Percentiles rank a stretch among this genome's conserved stretches.
These are phyloP conservation scores for Galeopsis tetrahit DNA, from an alignment of 257 asterid species.

Conservation along the genomic window DNA sequence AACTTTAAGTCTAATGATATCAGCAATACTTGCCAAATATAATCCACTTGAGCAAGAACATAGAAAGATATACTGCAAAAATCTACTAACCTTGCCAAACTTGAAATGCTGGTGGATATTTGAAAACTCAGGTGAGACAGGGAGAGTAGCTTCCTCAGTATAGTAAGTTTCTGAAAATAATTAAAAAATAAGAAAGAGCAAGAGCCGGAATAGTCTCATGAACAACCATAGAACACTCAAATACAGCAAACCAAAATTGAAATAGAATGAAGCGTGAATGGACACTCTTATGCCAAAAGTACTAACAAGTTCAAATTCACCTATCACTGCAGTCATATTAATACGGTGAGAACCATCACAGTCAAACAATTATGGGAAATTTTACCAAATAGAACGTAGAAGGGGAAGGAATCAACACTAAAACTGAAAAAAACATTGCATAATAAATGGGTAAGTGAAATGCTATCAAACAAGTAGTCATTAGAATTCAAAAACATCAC, in stretches of 20 bases:
- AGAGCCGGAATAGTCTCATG: slow-evolving; percentile 22
- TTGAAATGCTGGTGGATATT: slow-evolving; percentile 44
- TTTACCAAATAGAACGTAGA: not conserved
- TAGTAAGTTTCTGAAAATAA: slow-evolving; percentile 49
- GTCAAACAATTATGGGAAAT: not conserved
- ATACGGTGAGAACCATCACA: not conserved
- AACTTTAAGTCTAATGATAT: not conserved
- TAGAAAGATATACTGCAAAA: slow-evolving; percentile 13
- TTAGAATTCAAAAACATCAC: not conserved
- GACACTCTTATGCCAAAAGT: not conserved
- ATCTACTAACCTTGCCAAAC: slow-evolving; percentile 53
- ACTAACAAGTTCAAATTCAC: not conserved
- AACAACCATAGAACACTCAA: not conserved
- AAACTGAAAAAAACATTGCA: not conserved
- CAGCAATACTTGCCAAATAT: not conserved
- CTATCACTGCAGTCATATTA: not conserved
- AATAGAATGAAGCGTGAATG: slow-evolving; percentile 1
- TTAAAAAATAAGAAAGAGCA: slow-evolving; percentile 31
- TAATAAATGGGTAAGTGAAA: not conserved
- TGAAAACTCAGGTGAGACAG: slow-evolving; percentile 52
- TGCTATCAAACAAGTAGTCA: too few relatives aligned
- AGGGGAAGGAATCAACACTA: not conserved
- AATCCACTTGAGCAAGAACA: slow-evolving; percentile 17
- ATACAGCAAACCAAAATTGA: not conserved
- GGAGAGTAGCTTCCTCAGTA: slow-evolving; percentile 49